A percentile compares a stretch with the other conserved stretches of the same genome.
These are phyloP conservation scores for Beta macrorhiza DNA, from an alignment of 179 eudicot genomes.

Conservation along the genomic window DNA sequence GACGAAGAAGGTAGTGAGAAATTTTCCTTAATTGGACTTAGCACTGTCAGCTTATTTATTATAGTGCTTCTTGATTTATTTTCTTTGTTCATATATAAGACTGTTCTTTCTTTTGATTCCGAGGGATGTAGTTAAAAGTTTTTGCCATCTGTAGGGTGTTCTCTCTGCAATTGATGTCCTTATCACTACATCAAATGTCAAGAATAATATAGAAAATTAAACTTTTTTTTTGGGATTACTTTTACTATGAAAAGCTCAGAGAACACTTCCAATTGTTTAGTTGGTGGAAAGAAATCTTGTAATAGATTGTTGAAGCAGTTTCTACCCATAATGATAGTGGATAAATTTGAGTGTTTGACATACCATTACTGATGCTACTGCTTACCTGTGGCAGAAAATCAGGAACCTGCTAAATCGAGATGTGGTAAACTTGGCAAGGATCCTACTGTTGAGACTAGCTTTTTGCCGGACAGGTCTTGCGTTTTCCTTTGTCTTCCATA, in stretches of 20 bases:
- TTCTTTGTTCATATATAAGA: not conserved
- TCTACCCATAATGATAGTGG: not conserved
- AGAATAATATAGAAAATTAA: not conserved
- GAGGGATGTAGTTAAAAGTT: not conserved
- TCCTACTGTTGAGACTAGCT: conserved; percentile 95
- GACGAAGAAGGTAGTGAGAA: conserved; percentile 52
- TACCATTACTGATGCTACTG: not conserved
- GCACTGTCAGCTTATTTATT: not conserved
- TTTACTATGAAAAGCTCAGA: not conserved
- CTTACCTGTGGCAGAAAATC: conserved; percentile 34
- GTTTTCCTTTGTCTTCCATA: conserved; percentile 25
- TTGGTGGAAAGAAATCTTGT: not conserved
- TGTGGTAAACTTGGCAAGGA: conserved; percentile 81
- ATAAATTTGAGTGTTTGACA: not conserved
- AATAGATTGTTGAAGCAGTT: not conserved
- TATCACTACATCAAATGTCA: not conserved
- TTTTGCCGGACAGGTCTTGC: conserved; percentile 87
- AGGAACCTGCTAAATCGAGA: conserved; percentile 41
- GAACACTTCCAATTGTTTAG: not conserved
- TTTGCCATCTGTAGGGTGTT: not conserved
- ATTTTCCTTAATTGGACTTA: conserved; percentile 8
- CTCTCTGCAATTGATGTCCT: not conserved
- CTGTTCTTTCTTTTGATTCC: not conserved
- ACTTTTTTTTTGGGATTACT: not conserved
- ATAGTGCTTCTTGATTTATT: not conserved